Evolutionary conservation across 345 rosid species (phyloP), one percentile per base, ranked within the genome.

Genomic region (Garcia nutans): DNA sequence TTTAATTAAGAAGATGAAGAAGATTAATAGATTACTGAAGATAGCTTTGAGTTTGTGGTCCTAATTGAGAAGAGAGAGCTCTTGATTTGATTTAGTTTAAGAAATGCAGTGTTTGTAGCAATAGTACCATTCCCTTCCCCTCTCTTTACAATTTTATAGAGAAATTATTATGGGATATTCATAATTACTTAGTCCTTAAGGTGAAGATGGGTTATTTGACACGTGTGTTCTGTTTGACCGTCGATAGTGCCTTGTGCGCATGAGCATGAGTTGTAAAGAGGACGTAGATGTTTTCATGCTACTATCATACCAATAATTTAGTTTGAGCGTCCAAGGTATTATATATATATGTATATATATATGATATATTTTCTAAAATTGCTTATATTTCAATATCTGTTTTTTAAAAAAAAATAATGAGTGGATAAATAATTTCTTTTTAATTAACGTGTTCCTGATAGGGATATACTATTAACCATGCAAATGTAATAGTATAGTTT

Each of bases 111-210:
- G 6, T 59, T 61, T 28, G 45, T 17, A 49, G 69, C 23, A 26
- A 4, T 22, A n/a, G 58, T 50, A 4, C 2, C 1, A 3, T 50
- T 11, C 33, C 31, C 28, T n/a, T 58, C 70, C 5, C 76, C 22
- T 68, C 42, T 42, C 70, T 56, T 49, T 47, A 37, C 68, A 69
- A 55, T 45, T 56, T 70, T 65, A 75, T 72, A 76, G 64, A 66
- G 63, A 17, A 5, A 33, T 28, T 28, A 28, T 28, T 2, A 28
- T 1, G 31, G 31, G 31, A 28, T 28, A 28, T 28, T 28, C 31
- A 13, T 23, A 74, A 23, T 85, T 88, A 49, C 93, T 89, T 86
- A 69, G 79, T 74, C 61, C 44, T 55, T 74, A 89, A 86, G 93
- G 88, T 81, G 89, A 59, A 26, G 69, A 76, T 79, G 81, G 87